phyloP scores from a whole-genome alignment of 106 monocot genomes.

The Dendrobium officinale region DNA sequence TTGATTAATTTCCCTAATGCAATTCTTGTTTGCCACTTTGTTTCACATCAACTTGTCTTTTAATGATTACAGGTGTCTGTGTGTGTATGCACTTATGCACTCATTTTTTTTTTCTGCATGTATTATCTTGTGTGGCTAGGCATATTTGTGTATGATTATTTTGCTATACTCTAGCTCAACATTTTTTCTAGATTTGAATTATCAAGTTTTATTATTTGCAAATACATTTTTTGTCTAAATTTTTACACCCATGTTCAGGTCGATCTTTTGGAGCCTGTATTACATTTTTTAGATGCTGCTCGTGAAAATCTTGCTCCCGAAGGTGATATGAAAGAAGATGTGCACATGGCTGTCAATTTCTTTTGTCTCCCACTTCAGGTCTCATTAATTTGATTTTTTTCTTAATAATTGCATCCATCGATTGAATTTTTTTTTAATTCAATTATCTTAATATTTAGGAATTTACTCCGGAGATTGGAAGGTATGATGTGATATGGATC shows the following conservation, averaged over 20 bases:
- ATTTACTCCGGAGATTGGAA: conserved; percentile 76
- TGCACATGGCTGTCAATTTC: conserved; percentile 75
- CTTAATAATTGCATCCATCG: neutral
- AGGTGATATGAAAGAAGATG: conserved; percentile 21
- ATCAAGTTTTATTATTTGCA: neutral
- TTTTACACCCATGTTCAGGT: conserved; percentile 42
- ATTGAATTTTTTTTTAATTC: neutral
- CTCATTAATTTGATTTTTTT: neutral
- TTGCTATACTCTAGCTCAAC: neutral
- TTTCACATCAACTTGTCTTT: neutral
- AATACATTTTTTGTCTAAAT: neutral
- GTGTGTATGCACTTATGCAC: neutral
- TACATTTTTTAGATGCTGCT: conserved; percentile 86
- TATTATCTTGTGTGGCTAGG: neutral
- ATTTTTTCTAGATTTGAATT: neutral
- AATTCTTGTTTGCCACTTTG: no score
- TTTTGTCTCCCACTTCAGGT: conserved; percentile 93
- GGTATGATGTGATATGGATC: conserved; percentile 98
- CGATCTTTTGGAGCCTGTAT: conserved; percentile 93
- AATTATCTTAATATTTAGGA: conserved; percentile 32
- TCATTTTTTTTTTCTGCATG: neutral
- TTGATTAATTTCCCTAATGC: no score
- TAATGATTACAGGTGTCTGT: neutral
- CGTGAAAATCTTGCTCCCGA: conserved; percentile 53
- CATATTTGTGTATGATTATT: neutral